Conservation (phyloP, 225 moss, liverwort and hornwort genomes). For the Bryoerythrophyllum caledonicum region DNA sequence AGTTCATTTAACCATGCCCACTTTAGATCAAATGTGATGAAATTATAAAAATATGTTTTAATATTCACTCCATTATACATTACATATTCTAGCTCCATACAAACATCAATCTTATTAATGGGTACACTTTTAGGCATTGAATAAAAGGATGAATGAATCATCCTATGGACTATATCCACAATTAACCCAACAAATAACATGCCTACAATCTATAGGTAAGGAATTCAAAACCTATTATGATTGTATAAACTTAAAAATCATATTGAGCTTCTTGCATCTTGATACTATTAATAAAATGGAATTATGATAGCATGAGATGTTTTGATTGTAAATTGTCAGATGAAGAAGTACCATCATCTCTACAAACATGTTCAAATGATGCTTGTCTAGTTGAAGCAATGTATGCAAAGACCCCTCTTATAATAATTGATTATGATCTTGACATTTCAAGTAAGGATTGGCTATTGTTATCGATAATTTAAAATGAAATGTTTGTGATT, state of each 20-base stretch:
- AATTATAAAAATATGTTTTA: neutral
- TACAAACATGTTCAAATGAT: slow-evolving; percentile 36
- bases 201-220: slow-evolving; percentile 10
- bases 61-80: neutral
- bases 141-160: neutral
- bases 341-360: neutral
- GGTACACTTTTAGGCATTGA: slow-evolving; percentile 11
- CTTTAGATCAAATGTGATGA: too few relatives aligned
- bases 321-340: neutral
- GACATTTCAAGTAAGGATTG: slow-evolving; percentile 41
- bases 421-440: slow-evolving; percentile 53
- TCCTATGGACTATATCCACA: slow-evolving; percentile 22
- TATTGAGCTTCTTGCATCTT: neutral
- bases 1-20: too few relatives aligned
- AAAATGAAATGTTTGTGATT: too few relatives aligned
- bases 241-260: too few relatives aligned
- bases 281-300: too few relatives aligned
- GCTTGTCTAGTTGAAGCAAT: slow-evolving; percentile 62
- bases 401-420: slow-evolving; percentile 36
- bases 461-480: neutral
- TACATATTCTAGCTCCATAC: neutral
- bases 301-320: neutral
- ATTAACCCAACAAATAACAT: slow-evolving; percentile 10
- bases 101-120: neutral
- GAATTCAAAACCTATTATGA: neutral